These are phyloP conservation scores for Boletus pseudo-olivaceus DNA, from an alignment of 768 basidiomycete species.

Conservation along the genomic window DNA sequence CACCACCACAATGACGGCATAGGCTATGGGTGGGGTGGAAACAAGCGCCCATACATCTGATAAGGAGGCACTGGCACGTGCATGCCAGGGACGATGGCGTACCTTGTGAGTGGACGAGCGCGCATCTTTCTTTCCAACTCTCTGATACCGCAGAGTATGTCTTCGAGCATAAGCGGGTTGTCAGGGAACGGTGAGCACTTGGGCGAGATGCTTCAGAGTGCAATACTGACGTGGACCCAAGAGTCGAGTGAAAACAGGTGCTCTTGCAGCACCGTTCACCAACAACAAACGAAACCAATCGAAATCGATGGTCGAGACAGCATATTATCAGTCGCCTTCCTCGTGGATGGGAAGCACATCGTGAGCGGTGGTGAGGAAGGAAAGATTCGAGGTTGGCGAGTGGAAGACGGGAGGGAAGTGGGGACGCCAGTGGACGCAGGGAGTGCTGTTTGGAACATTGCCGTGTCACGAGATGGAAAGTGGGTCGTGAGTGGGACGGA, in stretches of 20 bases:
- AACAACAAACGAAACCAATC: neutral
- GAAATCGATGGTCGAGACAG: neutral
- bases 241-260: neutral
- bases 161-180: rapidly evolving
- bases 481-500: neutral
- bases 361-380: neutral
- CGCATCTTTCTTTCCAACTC: neutral
- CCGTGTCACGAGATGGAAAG: neutral
- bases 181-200: neutral
- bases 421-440: neutral
- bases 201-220: neutral
- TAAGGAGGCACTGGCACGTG: neutral
- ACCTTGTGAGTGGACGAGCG: neutral
- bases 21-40: too few species aligned
- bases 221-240: neutral
- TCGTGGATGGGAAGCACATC: neutral
- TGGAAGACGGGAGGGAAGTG: neutral
- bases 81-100: neutral
- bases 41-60: neutral
- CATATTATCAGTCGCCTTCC: neutral
- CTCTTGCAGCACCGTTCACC: neutral
- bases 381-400: neutral
- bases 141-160: neutral
- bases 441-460: neutral
- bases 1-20: too few species aligned